Base-by-base conservation (phyloP, 371 early-diverging fungal genomes). In the Mortierella sp. region DNA sequence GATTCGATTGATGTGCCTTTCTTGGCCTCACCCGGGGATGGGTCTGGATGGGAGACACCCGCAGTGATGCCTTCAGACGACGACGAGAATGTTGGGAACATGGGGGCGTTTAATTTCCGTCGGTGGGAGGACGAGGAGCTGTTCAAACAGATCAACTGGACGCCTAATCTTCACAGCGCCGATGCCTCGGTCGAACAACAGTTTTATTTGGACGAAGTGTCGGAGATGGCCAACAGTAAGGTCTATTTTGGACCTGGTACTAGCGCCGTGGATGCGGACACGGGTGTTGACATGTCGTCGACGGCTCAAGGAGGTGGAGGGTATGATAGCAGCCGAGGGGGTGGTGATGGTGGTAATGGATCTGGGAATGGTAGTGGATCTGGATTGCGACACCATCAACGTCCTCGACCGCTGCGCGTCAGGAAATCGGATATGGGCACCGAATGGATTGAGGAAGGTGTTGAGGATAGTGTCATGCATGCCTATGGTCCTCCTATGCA, bases 11-110 rank as follows among this genome's bases (percentile, higher is more conserved):
- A 81, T 4, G 52, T 76, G 8, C 81, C 84, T 1, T 81, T 84
- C 77, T 55, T 84, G 44, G 60, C 70, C 31, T 31, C 80, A 9
- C 65, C 76, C 24, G 82, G 57, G 0, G 82, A 80, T 47, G 86
- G 80, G 26, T 65, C 80, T 42, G 86, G 86, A 63, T 86, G 86
- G 86, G 86, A 80, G 16, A 86, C 86, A 11, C 86, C 86, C 13
- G 86, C 86, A 5, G 80, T 86, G 26, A 48, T 86, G 80, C 86
- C 86, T 0, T 86, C 86, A 14, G 86, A 86, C 44, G 86, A 86
- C 26, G 86, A 86, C 11, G 76, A 74, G 42, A 38, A 38, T 38
- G 42, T 1, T 34, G 77, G 76, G 9, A 21, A 63, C 42, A 72
- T 52, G 63, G 57, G 72, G 14, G 70, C 74, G 3, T 78, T 85